Base-by-base conservation (phyloP, 2,329 filamentous ascomycete species). In the Beauveria bassiana region DNA sequence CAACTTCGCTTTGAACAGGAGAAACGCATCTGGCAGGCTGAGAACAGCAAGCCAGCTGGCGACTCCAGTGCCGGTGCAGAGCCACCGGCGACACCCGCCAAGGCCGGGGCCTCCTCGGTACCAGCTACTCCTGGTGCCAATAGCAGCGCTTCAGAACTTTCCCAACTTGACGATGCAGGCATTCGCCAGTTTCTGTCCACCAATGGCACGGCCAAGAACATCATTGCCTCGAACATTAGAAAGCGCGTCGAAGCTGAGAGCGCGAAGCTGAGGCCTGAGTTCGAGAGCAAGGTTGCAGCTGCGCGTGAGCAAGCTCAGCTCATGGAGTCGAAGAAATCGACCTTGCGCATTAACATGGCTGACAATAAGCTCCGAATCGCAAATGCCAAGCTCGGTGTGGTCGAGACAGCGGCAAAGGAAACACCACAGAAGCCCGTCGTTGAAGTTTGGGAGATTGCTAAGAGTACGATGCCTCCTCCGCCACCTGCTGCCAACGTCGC, bases 371-470 rank as follows among this genome's bases (percentile, higher is more conserved):
- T 81, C 52, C 84, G 82, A 64, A 76, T 78, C 9, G 84, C 86
- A 0, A 80, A 81, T 56, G 89, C 88, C 5, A 96, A 95, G 76
- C 76, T 96, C 38, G 82, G 84, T 1, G 85, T 95, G 1, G 89
- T 98, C 3, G 84, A 92, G 69, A 89, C 86, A 52, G 93, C 93
- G 14, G 91, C 89, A 0, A 82, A 81, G n/a, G 89, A 96, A 53
- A 97, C 93, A 0, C 93, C 93, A 0, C 81, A 93, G 68, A 87
- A 86, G 70, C 85, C 92, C 0, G 91, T 98, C 4, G 84, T 79
- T 10, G 92, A 97, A 73, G 93, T 97, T 0, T 97, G 91, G 90
- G 86, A 88, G 65, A 77, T 90, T 59, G 92, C 89, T 0, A 93
- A 93, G 74, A 79, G 59, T 22, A 69, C 74, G 24, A 71, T 72